Evolutionary conservation across 2,329 filamentous ascomycete genomes (phyloP), one percentile per base, ranked within the genome.

Genomic region (Talaromyces sp.): DNA sequence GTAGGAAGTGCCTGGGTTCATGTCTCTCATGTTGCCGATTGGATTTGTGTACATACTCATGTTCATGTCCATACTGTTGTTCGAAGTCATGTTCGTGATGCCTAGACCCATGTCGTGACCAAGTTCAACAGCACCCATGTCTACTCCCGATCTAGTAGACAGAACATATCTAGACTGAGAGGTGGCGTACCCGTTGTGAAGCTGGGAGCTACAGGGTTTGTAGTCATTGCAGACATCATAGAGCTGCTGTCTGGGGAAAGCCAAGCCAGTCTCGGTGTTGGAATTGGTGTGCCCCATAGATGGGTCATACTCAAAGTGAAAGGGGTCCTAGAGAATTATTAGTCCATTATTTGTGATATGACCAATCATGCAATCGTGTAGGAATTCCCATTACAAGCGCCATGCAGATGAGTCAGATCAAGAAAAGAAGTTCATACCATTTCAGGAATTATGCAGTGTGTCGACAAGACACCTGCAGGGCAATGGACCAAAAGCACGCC

Each of bases 291-390:
- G 39, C 10, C 8, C 39, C 61, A 63, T 47, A 31, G 37, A 8
- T n/a, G n/a, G 27, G 37, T n/a, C 31, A 49, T 45, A 47, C 13
- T 63, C 50, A 27, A 57, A 63, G n/a, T 33, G 41, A 24, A 63
- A 56, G 3, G 50, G 19, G n/a, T 63, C 61, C 61, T 63, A 7
- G 27, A 37, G 7, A 3, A 27, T 16, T 47, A 24, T 57, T 49
- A 50, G 62, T 43, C n/a, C 13, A n/a, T 39, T 24, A 22, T 37
- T 3, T 14, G n/a, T 14, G 33, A 22, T 37, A 24, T 16, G n/a
- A 56, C 14, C 31, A 22, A 11, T n/a, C 14, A 52, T 33, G 14
- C 14, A 9, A 33, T 33, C 5, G 16, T 33, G 27, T 16, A n/a
- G 3, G 9, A 8, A 13, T 31, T 52, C n/a, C 49, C 4, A 16